These are phyloP conservation scores for Rhodofomes roseus DNA, from an alignment of 1,284 basidiomycete genomes.

Conservation along the genomic window DNA sequence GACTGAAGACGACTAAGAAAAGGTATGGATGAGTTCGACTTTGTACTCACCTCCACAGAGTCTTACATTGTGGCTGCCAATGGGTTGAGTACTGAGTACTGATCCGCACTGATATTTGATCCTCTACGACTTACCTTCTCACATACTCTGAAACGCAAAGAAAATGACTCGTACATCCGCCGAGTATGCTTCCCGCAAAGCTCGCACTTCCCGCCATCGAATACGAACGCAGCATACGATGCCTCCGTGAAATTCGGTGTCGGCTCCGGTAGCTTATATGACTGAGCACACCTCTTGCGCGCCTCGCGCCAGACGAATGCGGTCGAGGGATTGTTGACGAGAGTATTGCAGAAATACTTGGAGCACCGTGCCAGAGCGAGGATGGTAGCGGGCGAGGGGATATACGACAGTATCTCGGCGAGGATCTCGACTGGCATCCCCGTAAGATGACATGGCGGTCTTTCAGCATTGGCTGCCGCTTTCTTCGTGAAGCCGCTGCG, in stretches of 20 bases:
- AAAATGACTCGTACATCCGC: slow-evolving; percentile 20
- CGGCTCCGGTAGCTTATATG: slow-evolving; percentile 42
- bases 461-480: slow-evolving; percentile 5
- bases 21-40: background rate
- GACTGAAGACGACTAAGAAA: background rate
- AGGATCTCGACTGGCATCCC: slow-evolving; percentile 43
- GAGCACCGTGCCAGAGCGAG: slow-evolving; percentile 46
- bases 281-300: slow-evolving; percentile 24
- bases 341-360: slow-evolving; percentile 42
- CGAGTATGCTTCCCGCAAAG: slow-evolving; percentile 37
- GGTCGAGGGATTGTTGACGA: slow-evolving; percentile 37
- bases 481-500: background rate
- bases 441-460: slow-evolving; percentile 20
- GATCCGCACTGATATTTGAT: too few species aligned
- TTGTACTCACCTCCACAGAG: background rate
- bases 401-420: slow-evolving; percentile 38
- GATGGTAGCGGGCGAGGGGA: slow-evolving; percentile 37
- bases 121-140: slow-evolving; percentile 11
- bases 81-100: background rate
- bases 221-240: slow-evolving; percentile 57
- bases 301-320: slow-evolving; percentile 49
- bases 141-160: slow-evolving; percentile 19
- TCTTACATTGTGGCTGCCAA: background rate
- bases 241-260: slow-evolving; percentile 36
- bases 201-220: slow-evolving; percentile 53